These are phyloP conservation scores for Cryphonectria radicalis DNA, from an alignment of 2,329 filamentous ascomycete species.

Conservation along the genomic window DNA sequence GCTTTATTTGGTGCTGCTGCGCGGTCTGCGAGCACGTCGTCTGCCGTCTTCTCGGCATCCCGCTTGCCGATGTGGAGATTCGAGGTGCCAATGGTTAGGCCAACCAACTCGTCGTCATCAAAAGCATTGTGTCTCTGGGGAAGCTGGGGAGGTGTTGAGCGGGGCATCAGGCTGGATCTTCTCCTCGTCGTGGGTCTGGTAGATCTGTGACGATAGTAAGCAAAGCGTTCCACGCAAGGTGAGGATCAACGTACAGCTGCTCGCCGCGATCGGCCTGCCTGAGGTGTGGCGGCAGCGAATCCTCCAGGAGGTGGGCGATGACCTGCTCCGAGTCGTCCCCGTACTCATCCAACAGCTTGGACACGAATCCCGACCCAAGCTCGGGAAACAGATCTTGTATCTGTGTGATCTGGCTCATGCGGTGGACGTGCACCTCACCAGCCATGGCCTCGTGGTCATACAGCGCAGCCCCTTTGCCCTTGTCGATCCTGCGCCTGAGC, in stretches of 20 bases:
- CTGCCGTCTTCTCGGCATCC: slow-evolving; percentile 66
- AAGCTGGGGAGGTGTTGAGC: slow-evolving; percentile 60
- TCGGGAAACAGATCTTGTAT: slow-evolving; percentile 94
- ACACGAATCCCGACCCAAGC: slow-evolving; percentile 80
- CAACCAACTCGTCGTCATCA: slow-evolving; percentile 80
- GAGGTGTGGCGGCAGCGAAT: slow-evolving; percentile 72
- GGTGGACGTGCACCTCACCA: slow-evolving; percentile 72
- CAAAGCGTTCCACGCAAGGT: slow-evolving; percentile 24
- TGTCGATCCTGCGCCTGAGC: slow-evolving; percentile 61
- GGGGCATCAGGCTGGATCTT: slow-evolving; percentile 54
- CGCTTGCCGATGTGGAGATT: slow-evolving; percentile 81
- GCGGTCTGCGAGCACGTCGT: slow-evolving; percentile 70
- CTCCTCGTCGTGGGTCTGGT: slow-evolving; percentile 33
- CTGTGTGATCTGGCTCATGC: slow-evolving; percentile 82
- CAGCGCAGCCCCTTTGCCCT: slow-evolving; percentile 62
- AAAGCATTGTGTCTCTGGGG: slow-evolving; percentile 73
- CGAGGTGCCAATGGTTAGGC: slow-evolving; percentile 66
- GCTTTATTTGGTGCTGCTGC: slow-evolving; percentile 74
- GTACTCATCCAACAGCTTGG: slow-evolving; percentile 80
- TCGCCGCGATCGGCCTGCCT: slow-evolving; percentile 66
- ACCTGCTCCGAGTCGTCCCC: slow-evolving; percentile 76
- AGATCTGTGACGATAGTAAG: slow-evolving; percentile 33
- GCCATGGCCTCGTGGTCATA: slow-evolving; percentile 44
- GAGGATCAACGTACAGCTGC: slow-evolving; percentile 54
- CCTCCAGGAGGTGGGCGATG: slow-evolving; percentile 80